Percentiles rank a stretch among this genome's conserved stretches.
phyloP scores from a whole-genome alignment of 768 basidiomycete genomes.

The Lactarius vividus region DNA sequence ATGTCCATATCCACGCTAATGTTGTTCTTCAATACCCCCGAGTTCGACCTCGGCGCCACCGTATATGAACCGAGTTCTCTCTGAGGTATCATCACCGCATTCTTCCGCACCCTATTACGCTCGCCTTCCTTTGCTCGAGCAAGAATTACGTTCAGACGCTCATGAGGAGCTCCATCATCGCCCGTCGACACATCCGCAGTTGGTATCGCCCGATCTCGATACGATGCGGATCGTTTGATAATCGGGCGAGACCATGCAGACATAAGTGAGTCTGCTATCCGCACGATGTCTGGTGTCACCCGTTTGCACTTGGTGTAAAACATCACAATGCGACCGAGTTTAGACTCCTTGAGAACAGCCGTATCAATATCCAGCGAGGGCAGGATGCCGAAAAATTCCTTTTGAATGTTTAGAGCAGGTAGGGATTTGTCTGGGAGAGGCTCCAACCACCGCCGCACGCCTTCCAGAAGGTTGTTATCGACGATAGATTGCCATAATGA shows the following conservation, averaged over 20 bases:
- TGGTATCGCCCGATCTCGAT: slow-evolving; percentile 70
- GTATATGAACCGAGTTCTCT: slow-evolving; percentile 74
- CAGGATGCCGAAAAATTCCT: slow-evolving; percentile 81
- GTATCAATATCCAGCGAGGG: slow-evolving; percentile 92
- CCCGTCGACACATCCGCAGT: slow-evolving; percentile 45
- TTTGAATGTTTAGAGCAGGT: slow-evolving; percentile 94
- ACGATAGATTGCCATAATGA: slow-evolving; percentile 89
- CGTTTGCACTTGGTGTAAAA: slow-evolving; percentile 97
- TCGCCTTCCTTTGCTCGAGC: slow-evolving; percentile 66
- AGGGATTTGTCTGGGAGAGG: slow-evolving; percentile 90
- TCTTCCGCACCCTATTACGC: slow-evolving; percentile 66
- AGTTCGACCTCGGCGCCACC: slow-evolving; percentile 63
- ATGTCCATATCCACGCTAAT: slow-evolving; percentile 70
- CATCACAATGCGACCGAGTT: slow-evolving; percentile 82
- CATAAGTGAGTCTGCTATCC: slow-evolving; percentile 81
- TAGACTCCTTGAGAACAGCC: slow-evolving; percentile 84
- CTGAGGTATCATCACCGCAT: slow-evolving; percentile 82
- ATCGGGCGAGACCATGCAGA: slow-evolving; percentile 87
- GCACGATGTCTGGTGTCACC: slow-evolving; percentile 76
- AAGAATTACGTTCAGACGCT: slow-evolving; percentile 66
- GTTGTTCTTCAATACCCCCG: slow-evolving; percentile 50
- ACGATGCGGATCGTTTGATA: slow-evolving; percentile 83
- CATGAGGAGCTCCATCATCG: slow-evolving; percentile 40
- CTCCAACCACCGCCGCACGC: slow-evolving; percentile 88
- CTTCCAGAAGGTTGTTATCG: slow-evolving; percentile 92